Evolutionary conservation across 805 yeast species (phyloP).

Genomic region (Saturnispora zaruensis): DNA sequence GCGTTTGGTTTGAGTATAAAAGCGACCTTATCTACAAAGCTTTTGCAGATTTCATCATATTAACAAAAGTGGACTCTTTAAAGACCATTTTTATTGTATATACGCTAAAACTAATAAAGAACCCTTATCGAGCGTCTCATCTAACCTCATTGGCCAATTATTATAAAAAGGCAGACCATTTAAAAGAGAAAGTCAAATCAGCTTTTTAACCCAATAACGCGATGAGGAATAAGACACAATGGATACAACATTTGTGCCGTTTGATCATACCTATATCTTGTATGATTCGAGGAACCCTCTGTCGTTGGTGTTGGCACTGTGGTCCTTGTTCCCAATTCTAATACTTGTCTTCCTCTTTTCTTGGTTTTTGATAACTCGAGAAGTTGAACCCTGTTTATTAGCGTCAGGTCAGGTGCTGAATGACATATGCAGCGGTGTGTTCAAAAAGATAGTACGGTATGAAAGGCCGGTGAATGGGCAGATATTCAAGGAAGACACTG

Average conservation of each 20-base stretch:
- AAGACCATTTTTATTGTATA: too few relatives aligned
- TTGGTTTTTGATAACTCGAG: slow-evolving; percentile 76
- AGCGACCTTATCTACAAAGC: too few relatives aligned
- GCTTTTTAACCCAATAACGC: background rate
- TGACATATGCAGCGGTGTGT: slow-evolving; percentile 60
- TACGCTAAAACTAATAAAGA: too few relatives aligned
- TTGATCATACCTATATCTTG: slow-evolving; percentile 79
- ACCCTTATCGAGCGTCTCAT: too few relatives aligned
- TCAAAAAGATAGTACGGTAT: slow-evolving; percentile 57
- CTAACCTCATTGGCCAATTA: too few relatives aligned
- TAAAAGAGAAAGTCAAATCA: background rate
- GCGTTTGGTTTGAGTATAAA: too few relatives aligned
- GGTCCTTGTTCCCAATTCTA: slow-evolving; percentile 75
- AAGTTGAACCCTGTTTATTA: slow-evolving; percentile 73
- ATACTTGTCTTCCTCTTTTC: slow-evolving; percentile 71
- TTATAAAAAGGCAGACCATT: background rate
- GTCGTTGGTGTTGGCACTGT: slow-evolving; percentile 55
- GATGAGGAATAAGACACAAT: background rate
- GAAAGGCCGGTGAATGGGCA: slow-evolving; percentile 58
- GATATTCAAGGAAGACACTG: slow-evolving; percentile 24
- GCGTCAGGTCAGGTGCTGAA: slow-evolving; percentile 81
- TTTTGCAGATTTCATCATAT: too few relatives aligned
- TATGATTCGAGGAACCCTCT: slow-evolving; percentile 61
- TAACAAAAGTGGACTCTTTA: too few relatives aligned
- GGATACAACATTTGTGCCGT: slow-evolving; percentile 36